These are phyloP conservation scores for Yamadazyma conglobata DNA, from an alignment of 1,139 yeast genomes.

Conservation along the genomic window DNA sequence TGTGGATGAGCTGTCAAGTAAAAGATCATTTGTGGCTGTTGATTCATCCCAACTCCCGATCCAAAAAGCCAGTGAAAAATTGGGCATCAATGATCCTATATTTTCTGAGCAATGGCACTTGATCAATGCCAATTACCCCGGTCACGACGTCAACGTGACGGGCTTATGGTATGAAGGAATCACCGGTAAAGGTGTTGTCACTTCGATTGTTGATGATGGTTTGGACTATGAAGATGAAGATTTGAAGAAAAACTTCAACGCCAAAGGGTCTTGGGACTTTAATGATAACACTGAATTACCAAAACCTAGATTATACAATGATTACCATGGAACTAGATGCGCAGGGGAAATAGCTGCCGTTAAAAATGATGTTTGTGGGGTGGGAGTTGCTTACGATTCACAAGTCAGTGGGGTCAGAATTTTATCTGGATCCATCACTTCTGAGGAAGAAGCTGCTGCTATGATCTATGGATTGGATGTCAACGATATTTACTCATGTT, in stretches of 20 bases:
- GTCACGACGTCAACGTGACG: constrained; percentile 82
- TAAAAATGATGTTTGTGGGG: constrained; percentile 84
- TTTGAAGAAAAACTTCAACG: constrained; percentile 64
- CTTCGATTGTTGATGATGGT: constrained; percentile 95
- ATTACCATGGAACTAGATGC: constrained; percentile 95
- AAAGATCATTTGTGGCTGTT: constrained; percentile 19
- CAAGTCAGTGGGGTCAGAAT: constrained; percentile 90
- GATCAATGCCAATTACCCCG: constrained; percentile 65
- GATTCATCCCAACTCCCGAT: constrained; percentile 48
- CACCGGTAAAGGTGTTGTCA: constrained; percentile 78
- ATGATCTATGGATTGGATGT: constrained; percentile 73
- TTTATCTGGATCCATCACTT: constrained; percentile 71
- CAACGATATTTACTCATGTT: constrained; percentile 92
- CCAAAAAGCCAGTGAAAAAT: constrained; percentile 45
- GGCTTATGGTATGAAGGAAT: constrained; percentile 82
- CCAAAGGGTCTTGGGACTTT: constrained; percentile 86
- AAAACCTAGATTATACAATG: constrained; percentile 75
- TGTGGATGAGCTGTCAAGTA: constrained; percentile 14
- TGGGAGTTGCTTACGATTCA: constrained; percentile 89
- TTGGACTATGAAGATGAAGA: constrained; percentile 78
- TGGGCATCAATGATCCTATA: constrained; percentile 74
- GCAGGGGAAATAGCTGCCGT: constrained; percentile 97
- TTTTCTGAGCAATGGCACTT: constrained; percentile 90
- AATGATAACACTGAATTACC: constrained; percentile 77
- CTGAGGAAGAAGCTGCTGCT: constrained; percentile 90